These are phyloP conservation scores for Stephania yunnanensis DNA, from an alignment of 164 flowering plant species.

Conservation along the genomic window DNA sequence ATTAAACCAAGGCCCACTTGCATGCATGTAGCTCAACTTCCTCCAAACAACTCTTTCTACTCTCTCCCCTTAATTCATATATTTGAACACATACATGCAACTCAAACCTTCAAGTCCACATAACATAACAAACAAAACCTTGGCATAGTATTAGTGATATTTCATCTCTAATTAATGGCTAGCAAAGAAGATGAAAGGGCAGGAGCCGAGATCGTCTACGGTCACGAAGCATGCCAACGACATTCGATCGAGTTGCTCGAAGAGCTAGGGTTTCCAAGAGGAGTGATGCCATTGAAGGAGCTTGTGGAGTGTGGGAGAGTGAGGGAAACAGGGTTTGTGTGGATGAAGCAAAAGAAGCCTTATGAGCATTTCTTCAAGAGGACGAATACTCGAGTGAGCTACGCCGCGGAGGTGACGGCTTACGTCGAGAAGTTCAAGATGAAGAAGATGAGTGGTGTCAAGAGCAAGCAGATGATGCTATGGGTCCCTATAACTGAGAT, in stretches of 20 bases:
- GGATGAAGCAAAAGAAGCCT: constrained; percentile 84
- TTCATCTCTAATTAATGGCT: neutral
- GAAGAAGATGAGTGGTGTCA: constrained; percentile 73
- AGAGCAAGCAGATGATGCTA: constrained; percentile 66
- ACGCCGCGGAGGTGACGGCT: constrained; percentile 66
- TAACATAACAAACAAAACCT: neutral
- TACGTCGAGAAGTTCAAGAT: constrained; percentile 70
- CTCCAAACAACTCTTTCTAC: constrained; percentile 16
- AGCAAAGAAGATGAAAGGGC: constrained; percentile 25
- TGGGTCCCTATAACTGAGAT: constrained; percentile 89
- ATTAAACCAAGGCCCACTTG: neutral
- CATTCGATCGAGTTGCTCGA: constrained; percentile 53
- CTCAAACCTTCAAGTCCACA: neutral
- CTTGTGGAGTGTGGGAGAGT: constrained; percentile 81
- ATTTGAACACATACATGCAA: constrained; percentile 1
- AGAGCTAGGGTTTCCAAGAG: constrained; percentile 82
- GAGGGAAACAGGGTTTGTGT: constrained; percentile 71
- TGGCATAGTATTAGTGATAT: neutral
- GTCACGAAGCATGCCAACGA: constrained; percentile 54
- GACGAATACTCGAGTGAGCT: constrained; percentile 59
- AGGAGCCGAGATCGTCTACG: constrained; percentile 65
- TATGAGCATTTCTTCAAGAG: constrained; percentile 61
- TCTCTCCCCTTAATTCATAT: constrained; percentile 10
- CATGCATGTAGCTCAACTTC: constrained; percentile 20
- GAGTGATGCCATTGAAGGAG: constrained; percentile 61